Conservation (phyloP, 768 basidiomycete genomes). For the Lactifluus rugatus region DNA sequence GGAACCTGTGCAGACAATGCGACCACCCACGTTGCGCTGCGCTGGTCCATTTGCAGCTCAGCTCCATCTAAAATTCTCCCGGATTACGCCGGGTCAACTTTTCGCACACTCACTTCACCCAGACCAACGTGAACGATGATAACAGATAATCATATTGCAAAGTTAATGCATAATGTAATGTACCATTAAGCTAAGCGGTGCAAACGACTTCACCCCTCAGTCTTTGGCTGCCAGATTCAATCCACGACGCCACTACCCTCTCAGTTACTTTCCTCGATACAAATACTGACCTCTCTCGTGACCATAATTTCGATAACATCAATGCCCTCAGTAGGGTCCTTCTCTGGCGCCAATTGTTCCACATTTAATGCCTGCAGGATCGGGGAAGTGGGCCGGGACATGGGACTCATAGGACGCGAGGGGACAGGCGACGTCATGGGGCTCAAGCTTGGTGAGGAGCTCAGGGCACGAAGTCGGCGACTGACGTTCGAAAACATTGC, state of each 20-base stretch:
- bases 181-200: background rate
- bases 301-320: conserved; percentile 12
- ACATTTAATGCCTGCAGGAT: background rate
- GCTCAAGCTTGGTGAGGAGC: background rate
- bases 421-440: background rate
- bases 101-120: conserved; percentile 4
- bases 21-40: background rate
- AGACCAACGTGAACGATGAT: background rate
- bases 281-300: conserved; percentile 3
- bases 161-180: background rate
- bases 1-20: background rate
- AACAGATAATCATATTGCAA: background rate
- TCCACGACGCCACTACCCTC: background rate
- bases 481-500: background rate
- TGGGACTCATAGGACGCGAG: conserved; percentile 4
- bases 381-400: conserved; percentile 3
- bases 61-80: background rate
- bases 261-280: background rate
- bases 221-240: background rate
- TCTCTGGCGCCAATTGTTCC: conserved; percentile 1
- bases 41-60: background rate
- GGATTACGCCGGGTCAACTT: background rate
- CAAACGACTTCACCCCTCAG: background rate
- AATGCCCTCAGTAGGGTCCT: conserved; percentile 10
- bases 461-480: conserved; percentile 6